Evolutionary conservation across 1,139 yeast species (phyloP), one percentile per base, ranked within the genome.

Genomic region (Debaryomyces robertsiae): DNA sequence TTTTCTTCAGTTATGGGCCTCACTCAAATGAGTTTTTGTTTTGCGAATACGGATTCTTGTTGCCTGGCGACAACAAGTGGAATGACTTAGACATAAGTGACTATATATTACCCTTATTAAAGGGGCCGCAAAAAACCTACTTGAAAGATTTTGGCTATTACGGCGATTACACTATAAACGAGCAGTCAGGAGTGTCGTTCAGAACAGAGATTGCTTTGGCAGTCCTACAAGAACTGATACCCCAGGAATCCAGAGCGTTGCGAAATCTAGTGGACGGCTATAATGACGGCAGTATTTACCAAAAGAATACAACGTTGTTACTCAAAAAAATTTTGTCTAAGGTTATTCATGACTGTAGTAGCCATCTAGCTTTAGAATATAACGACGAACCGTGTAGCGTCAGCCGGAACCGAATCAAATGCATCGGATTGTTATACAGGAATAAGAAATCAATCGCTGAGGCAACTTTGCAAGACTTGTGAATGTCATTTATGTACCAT

Each of bases 11-110:
- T 40, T 93, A 93, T 58, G 98, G 98, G 0, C 83, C 96, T 0
- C 97, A 91, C 60, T 79, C 85, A 16, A 90, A 91, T 57, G 87
- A 81, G 34, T 87, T 88, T 50, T 64, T 93, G 30, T 65, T 89
- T 9, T 80, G 85, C 54, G 98, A 93, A 60, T 93, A 93, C 55
- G 98, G 98, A 1, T 93, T 91, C 64, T 71, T 73, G 13, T 61
- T 86, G 9, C 43, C 58, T 1, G 62, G 55, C 1, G 62, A 55
- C 1, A 89, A 89, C 57, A 65, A 61, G 23, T 84, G 93, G 90
- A 83, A 89, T 49, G 81, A 69, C 46, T 57, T 90, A 2, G 95
- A 91, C 53, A 58, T 91, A 6, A 65, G 87, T 0, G 57, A 61
- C 0, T 61, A 67, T 23, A 53, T 81, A 2, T 28, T 58, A 1